Base-by-base conservation (phyloP, 140 eudicot species). In the Flaveria floridana region DNA sequence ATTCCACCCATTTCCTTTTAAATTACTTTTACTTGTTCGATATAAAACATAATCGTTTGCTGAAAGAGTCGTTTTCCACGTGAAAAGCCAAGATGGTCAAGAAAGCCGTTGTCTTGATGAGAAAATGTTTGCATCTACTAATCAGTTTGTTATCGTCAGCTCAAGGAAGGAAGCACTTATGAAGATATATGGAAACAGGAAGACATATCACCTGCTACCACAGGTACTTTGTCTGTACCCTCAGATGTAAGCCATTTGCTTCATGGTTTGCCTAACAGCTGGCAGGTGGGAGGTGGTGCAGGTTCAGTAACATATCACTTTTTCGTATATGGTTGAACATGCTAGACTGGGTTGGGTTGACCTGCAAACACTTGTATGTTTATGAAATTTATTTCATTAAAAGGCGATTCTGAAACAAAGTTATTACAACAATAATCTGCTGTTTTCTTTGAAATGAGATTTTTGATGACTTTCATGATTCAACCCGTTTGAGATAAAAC, bases 121-220 rank as follows among this genome's bases (percentile, higher is more conserved):
- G 58, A 63, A 52, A 50, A 57, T 52, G 47, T 64, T 74, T 66
- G 53, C 68, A 18, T 57, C 30, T 68, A 83, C 76, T 82, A 53
- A 68, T 78, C 58, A 64, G 71, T 61, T 82, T 44, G 30, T 64
- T 70, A 47, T 73, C 47, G 30, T 67, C 88, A 88, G 93, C 91
- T 87, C 55, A 80, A 87, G 76, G 81, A 74, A 28, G 90, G 89
- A 68, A 78, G 63, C 46, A 16, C 53, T 65, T 70, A 80, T 68
- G 84, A 81, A 69, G 92, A 89, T 75, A 61, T 82, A 51, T 81
- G 91, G 90, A 87, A 82, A 65, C 56, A 48, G 61, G 95, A 84
- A 62, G 95, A 84, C 34, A 64, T 39, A 41, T 79, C 87, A 37
- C 73, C 82, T 53, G 79, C 34, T 52, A 82, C 83, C 25, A 28